Evolutionary conservation across 148 eudicot species (phyloP).

Genomic region (Amaranthus hypochondriacus): DNA sequence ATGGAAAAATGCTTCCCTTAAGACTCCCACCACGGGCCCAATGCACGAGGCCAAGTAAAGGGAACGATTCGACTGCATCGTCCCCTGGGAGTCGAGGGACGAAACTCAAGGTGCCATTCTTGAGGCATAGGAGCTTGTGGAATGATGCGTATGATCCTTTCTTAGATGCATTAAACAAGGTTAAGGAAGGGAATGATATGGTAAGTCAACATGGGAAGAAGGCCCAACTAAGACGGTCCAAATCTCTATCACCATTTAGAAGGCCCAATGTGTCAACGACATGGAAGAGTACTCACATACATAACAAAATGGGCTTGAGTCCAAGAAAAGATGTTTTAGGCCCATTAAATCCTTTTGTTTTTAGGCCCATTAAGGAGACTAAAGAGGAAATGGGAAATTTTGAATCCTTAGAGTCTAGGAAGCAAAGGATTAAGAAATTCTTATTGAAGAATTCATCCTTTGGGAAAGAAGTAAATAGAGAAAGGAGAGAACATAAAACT

Average conservation of each 20-base stretch:
- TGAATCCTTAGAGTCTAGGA: slow-evolving; percentile 25
- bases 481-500: slow-evolving; percentile 27
- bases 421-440: slow-evolving; percentile 41
- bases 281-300: background rate
- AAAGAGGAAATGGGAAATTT: background rate
- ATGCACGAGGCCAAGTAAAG: slow-evolving; percentile 2
- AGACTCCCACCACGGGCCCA: slow-evolving; percentile 58
- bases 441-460: slow-evolving; percentile 44
- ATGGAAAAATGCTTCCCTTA: slow-evolving; percentile 53
- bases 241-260: slow-evolving; percentile 49
- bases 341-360: background rate
- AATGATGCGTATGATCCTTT: slow-evolving; percentile 69
- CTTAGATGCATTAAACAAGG: slow-evolving; percentile 52
- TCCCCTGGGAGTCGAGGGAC: slow-evolving; percentile 42
- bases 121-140: slow-evolving; percentile 35
- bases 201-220: background rate
- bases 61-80: slow-evolving; percentile 27
- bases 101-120: slow-evolving; percentile 33
- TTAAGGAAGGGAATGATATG: slow-evolving; percentile 34
- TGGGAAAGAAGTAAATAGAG: slow-evolving; percentile 31
- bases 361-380: slow-evolving; percentile 8
- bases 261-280: slow-evolving; percentile 12
- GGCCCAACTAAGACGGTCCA: slow-evolving; percentile 30
- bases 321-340: background rate
- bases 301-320: slow-evolving; percentile 3